phyloP scores from a whole-genome alignment of 2,329 filamentous ascomycete species.

The Penicillium sp. region DNA sequence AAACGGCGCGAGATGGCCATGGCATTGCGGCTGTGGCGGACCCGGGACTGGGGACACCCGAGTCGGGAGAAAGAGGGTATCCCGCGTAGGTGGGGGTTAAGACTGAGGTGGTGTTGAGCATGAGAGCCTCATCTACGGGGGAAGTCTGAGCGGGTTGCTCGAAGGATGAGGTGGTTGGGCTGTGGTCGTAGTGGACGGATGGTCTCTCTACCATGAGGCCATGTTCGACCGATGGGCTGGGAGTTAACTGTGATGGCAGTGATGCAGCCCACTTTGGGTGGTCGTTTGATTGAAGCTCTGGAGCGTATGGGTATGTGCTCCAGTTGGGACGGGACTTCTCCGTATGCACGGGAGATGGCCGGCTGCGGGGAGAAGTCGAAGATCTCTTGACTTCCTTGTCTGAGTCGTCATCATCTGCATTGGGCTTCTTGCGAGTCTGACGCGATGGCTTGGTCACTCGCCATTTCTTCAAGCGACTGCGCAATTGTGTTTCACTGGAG shows the following conservation, averaged over 20 bases:
- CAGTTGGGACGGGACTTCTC: constrained; percentile 11
- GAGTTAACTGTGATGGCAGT: constrained; percentile 23
- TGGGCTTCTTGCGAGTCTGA: constrained; percentile 42
- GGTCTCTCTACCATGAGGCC: constrained; percentile 19
- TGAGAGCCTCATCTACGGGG: constrained; percentile 23
- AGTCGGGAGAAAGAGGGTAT: constrained; percentile 29
- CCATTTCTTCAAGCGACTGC: constrained; percentile 47
- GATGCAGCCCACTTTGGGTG: constrained; percentile 21
- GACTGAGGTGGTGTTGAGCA: constrained; percentile 27
- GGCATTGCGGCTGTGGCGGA: constrained; percentile 18
- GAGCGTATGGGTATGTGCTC: constrained; percentile 14
- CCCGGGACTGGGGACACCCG: constrained; percentile 29
- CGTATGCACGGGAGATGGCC: constrained; percentile 7
- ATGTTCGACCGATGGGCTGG: constrained; percentile 24
- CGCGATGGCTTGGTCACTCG: constrained; percentile 47
- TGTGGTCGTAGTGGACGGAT: constrained; percentile 17
- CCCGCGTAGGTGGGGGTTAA: constrained; percentile 27
- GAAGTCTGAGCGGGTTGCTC: constrained; percentile 28
- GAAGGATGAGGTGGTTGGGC: constrained; percentile 24
- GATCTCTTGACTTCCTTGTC: constrained; percentile 15
- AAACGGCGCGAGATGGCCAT: constrained; percentile 16
- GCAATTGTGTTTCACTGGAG: constrained; percentile 45
- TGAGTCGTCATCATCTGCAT: constrained; percentile 22
- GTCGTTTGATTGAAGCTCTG: constrained; percentile 8
- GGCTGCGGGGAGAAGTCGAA: constrained; percentile 10